phyloP scores from a whole-genome alignment of 495 filamentous ascomycete species.

The Evernia prunastri region DNA sequence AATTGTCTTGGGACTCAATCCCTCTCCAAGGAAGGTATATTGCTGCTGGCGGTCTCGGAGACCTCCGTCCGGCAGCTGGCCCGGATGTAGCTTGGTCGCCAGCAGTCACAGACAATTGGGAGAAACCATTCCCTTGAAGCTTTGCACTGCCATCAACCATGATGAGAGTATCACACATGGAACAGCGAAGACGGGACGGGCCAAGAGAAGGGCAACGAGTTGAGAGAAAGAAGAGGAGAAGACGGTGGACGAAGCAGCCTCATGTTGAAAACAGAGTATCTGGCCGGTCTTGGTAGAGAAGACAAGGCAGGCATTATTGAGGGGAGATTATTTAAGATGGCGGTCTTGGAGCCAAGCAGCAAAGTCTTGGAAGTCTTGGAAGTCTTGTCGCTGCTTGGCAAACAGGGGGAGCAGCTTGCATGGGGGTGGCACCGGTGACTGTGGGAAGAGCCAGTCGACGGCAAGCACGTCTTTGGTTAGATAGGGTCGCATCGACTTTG shows the following conservation, averaged over 20 bases:
- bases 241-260: neutral
- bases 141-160: neutral
- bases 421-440: neutral
- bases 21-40: neutral
- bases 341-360: slow-evolving; percentile 5
- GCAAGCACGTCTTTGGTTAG: neutral
- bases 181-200: neutral
- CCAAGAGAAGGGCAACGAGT: neutral
- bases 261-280: neutral
- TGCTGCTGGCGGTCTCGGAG: neutral
- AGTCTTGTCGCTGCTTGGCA: neutral
- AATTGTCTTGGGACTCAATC: neutral
- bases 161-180: neutral
- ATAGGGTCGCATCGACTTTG: neutral
- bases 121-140: neutral
- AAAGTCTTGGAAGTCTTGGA: neutral
- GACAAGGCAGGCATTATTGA: neutral
- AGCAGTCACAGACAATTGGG: neutral
- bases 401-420: neutral
- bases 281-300: neutral
- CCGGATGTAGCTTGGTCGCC: neutral
- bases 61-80: neutral
- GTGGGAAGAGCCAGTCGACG: neutral
- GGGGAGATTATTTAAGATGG: neutral
- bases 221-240: neutral